Percentiles rank a stretch among this genome's conserved stretches.
Conservation (phyloP, 208 protist genomes). For the Acanthamoeba royreba region DNA sequence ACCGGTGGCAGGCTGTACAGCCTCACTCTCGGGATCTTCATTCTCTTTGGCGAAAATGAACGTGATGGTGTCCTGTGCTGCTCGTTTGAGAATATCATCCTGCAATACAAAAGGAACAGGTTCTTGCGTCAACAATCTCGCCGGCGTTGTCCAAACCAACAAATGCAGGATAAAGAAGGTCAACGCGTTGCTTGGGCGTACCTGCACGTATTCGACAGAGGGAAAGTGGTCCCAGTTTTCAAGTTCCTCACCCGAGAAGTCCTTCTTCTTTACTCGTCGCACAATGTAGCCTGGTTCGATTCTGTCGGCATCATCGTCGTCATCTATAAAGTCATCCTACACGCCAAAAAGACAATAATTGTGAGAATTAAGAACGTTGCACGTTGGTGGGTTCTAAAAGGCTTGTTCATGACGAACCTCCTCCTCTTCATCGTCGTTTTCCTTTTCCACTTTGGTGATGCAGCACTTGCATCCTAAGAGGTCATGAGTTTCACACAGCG, state of each 20-base stretch:
- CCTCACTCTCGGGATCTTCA: neutral
- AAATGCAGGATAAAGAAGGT: too few relatives aligned
- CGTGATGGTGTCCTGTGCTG: neutral
- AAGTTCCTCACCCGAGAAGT: neutral
- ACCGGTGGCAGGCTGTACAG: neutral
- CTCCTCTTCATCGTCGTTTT: neutral
- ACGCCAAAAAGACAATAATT: neutral
- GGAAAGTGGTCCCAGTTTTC: neutral
- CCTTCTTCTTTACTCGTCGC: neutral
- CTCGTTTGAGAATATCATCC: neutral
- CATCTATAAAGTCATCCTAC: neutral
- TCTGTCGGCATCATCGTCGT: neutral
- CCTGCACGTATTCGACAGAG: neutral
- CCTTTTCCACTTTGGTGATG: neutral
- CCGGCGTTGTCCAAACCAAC: too few relatives aligned
- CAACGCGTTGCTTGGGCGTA: too few relatives aligned
- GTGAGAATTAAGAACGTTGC: too few relatives aligned
- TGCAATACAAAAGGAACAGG: too few relatives aligned
- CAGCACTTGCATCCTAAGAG: conserved; percentile 81
- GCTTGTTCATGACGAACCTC: too few relatives aligned
- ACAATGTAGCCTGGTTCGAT: conserved; percentile 1
- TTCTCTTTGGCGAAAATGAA: conserved; percentile 29
- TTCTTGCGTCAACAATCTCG: too few relatives aligned
- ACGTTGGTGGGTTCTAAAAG: too few relatives aligned
- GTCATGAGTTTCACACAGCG: conserved; percentile 92